Base-by-base conservation (phyloP, 169 alveolate genomes). In the Plasmodium gaboni region DNA sequence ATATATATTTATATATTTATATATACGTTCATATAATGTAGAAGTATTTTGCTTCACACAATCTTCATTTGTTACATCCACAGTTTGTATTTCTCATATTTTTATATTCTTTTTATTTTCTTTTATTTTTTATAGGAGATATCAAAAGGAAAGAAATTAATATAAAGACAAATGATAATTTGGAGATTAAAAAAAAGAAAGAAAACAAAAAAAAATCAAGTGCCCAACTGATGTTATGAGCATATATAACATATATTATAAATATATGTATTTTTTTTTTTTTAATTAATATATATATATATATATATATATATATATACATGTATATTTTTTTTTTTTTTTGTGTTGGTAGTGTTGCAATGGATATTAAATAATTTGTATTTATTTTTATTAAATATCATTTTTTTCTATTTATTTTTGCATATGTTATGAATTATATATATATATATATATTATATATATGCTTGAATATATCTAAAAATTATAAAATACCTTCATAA, bases 101-200 rank as follows among this genome's bases (percentile, higher is more conserved):
- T 61, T 12, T 57, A 55, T 73, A 74, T 28, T 1, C 42, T 22
- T 26, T 38, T 60, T 12, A 22, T 24, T 69, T 44, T 24, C 15
- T 63, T 53, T 28, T 46, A 24, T 69, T 68, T 67, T 57, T 55
- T 70, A 13, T 61, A 78, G 89, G 74, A 50, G 32, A 24, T 55
- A 26, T 44, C 42, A 63, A 65, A 65, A 78, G 89, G 26, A 78
- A 78, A 26, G 69, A 78, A 7, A 78, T 78, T 46, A 78, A 65
- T 44, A 1, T 78, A 68, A 64, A 78, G 73, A 74, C 73, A 74
- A 74, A 61, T 38, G 65, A 74, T 68, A 38, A 63, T 22, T 10
- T 50, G 0, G 44, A 74, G 42, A 17, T 70, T 1, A 19, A 2
- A 26, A 26, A 26, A 50, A 46, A 32, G 17, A 73, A 63, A 46